Conservation (phyloP, 2,329 filamentous ascomycete species). For the Diaporthe citri region DNA sequence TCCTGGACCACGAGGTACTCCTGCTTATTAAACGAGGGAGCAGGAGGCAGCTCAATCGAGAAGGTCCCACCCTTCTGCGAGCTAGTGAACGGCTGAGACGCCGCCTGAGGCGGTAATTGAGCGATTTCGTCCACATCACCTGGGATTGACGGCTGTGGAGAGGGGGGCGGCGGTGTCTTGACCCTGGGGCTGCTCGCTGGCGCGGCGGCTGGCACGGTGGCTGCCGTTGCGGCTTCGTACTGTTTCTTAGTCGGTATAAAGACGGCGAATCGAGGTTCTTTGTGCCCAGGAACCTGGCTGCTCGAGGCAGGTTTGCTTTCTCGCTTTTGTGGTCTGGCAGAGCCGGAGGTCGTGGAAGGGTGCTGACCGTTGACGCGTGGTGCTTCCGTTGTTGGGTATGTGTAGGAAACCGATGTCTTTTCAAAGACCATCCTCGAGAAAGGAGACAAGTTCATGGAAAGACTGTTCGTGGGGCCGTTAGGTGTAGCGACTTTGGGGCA, state of each 20-base stretch:
- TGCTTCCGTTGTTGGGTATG: constrained; percentile 54
- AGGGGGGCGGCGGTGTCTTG: constrained; percentile 44
- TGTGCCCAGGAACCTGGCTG: constrained; percentile 50
- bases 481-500: constrained; percentile 53
- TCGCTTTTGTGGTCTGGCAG: constrained; percentile 41
- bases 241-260: constrained; percentile 59
- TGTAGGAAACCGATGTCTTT: constrained; percentile 55
- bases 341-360: constrained; percentile 44
- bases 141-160: constrained; percentile 46
- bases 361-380: constrained; percentile 49
- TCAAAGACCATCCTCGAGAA: constrained; percentile 63
- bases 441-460: constrained; percentile 61
- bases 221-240: constrained; percentile 42
- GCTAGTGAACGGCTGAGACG: constrained; percentile 39
- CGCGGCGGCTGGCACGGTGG: neutral
- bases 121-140: neutral
- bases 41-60: constrained; percentile 61
- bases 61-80: constrained; percentile 49
- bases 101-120: constrained; percentile 6
- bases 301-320: constrained; percentile 42
- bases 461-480: constrained; percentile 46
- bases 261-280: constrained; percentile 60
- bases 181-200: neutral
- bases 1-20: constrained; percentile 65
- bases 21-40: constrained; percentile 60